These are phyloP conservation scores for Eucalyptus erythrocorys DNA, from an alignment of 345 rosid genomes.

Conservation along the genomic window DNA sequence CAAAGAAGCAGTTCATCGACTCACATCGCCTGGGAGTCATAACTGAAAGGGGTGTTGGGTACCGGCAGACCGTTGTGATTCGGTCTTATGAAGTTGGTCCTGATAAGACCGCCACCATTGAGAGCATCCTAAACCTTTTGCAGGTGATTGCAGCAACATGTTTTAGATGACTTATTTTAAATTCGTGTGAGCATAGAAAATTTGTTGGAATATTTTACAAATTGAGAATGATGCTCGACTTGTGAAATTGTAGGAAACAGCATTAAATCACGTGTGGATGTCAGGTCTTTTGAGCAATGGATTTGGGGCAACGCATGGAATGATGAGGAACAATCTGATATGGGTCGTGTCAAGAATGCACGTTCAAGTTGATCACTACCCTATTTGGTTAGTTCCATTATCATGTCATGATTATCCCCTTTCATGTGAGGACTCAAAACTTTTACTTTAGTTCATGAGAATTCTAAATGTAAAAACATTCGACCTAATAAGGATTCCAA, in stretches of 20 bases:
- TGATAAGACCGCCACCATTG: constrained; percentile 48
- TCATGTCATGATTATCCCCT: neutral
- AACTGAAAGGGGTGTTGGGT: constrained; percentile 36
- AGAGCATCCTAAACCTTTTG: constrained; percentile 49
- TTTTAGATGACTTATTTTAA: neutral
- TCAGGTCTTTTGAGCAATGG: constrained; percentile 69
- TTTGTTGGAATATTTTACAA: neutral
- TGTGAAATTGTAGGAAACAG: constrained; percentile 35
- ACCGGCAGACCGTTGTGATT: constrained; percentile 46
- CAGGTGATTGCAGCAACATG: constrained; percentile 20
- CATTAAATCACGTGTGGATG: constrained; percentile 73
- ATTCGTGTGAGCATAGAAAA: neutral
- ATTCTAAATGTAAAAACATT: neutral
- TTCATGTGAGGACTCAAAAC: neutral
- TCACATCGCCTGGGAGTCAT: constrained; percentile 50
- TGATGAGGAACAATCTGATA: constrained; percentile 56
- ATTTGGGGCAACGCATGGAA: constrained; percentile 64
- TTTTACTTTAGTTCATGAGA: neutral
- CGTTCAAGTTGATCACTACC: constrained; percentile 42
- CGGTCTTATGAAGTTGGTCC: constrained; percentile 67
- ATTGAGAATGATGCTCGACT: neutral
- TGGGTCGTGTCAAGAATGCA: constrained; percentile 75
- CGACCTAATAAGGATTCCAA: neutral
- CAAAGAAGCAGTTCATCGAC: constrained; percentile 45
- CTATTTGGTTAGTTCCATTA: constrained; percentile 33